Percentiles rank a stretch among this genome's conserved stretches.
These are phyloP conservation scores for Xylaria scruposa DNA, from an alignment of 495 filamentous ascomycete genomes.

Conservation along the genomic window DNA sequence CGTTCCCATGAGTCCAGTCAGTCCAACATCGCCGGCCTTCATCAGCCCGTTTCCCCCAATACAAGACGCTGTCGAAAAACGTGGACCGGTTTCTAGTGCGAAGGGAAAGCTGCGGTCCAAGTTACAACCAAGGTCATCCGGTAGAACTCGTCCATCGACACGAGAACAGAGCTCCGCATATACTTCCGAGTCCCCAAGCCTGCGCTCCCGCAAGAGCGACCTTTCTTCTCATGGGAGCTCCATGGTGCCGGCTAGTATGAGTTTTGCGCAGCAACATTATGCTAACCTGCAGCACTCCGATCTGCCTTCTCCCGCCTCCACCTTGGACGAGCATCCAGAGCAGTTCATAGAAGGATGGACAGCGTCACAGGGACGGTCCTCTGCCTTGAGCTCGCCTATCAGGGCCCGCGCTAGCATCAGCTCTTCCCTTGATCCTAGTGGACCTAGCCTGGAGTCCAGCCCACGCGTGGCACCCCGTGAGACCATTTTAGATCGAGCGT, in stretches of 20 bases:
- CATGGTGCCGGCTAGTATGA: conserved; percentile 47
- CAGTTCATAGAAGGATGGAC: conserved; percentile 66
- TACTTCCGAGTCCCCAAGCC: conserved; percentile 55
- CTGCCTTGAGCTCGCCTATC: conserved; percentile 55
- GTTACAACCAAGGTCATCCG: conserved; percentile 40
- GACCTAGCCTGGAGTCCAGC: conserved; percentile 43
- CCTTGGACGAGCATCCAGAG: conserved; percentile 57
- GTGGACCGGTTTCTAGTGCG: conserved; percentile 40
- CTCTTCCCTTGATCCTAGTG: conserved; percentile 38
- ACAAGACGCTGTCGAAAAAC: conserved; percentile 45
- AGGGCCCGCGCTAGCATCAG: conserved; percentile 52
- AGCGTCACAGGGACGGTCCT: conserved; percentile 60
- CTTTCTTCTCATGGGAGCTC: conserved; percentile 58
- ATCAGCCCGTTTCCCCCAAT: conserved; percentile 49
- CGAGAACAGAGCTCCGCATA: conserved; percentile 52
- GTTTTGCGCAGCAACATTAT: conserved; percentile 49
- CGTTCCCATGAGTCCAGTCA: conserved; percentile 49
- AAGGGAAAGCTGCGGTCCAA: conserved; percentile 38
- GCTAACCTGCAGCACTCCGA: conserved; percentile 52
- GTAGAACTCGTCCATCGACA: conserved; percentile 40
- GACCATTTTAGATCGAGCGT: conserved; percentile 66
- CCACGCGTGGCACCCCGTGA: conserved; percentile 57
- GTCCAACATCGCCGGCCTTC: conserved; percentile 53
- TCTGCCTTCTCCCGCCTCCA: conserved; percentile 58
- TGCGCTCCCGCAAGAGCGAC: conserved; percentile 61